Percentiles rank a stretch among this genome's conserved stretches.
Conservation (phyloP, 768 basidiomycete genomes). For the Phlegmacium glaucopus region DNA sequence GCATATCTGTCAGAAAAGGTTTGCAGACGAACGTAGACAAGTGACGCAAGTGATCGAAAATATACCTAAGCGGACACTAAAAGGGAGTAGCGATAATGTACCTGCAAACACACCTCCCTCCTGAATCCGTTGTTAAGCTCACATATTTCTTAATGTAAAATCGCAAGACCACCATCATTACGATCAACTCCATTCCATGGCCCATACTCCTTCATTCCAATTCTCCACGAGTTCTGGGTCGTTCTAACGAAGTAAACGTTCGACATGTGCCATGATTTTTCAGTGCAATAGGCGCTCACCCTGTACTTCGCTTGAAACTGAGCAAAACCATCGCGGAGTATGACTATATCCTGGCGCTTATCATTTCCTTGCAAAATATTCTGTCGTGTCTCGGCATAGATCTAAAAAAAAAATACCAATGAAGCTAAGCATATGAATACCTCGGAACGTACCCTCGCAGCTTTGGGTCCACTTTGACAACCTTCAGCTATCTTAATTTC, state of each 20-base stretch:
- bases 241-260: conserved; percentile 36
- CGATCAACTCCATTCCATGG: conserved; percentile 27
- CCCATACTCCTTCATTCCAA: conserved; percentile 70
- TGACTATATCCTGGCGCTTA: conserved; percentile 50
- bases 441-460: conserved; percentile 55
- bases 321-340: conserved; percentile 72
- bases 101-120: conserved; percentile 7
- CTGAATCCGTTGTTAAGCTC: background rate
- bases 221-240: conserved; percentile 73
- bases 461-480: conserved; percentile 63
- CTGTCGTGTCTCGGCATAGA: conserved; percentile 63
- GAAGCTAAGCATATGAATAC: background rate
- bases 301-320: conserved; percentile 69
- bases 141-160: background rate
- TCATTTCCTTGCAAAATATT: conserved; percentile 42
- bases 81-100: conserved; percentile 24
- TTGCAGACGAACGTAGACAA: conserved; percentile 50
- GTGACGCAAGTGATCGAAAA: conserved; percentile 57
- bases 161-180: background rate
- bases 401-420: conserved; percentile 33
- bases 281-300: conserved; percentile 29
- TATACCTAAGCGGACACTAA: conserved; percentile 54
- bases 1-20: conserved; percentile 60
- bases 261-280: background rate
- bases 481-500: conserved; percentile 7